These are phyloP conservation scores for Paxillus involutus DNA, from an alignment of 768 basidiomycete genomes.

Conservation along the genomic window DNA sequence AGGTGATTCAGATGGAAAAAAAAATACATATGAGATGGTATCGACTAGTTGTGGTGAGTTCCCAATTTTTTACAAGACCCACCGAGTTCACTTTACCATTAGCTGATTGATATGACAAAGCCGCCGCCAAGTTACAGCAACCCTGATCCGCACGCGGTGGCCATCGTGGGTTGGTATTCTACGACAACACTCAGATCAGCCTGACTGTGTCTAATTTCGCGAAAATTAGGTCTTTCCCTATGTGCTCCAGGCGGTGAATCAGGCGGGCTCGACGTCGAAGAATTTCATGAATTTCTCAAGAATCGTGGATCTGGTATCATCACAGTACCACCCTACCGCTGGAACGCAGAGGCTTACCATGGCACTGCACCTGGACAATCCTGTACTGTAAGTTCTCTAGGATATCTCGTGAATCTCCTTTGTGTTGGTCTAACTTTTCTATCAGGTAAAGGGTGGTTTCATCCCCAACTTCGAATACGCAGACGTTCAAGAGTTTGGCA, in stretches of 20 bases:
- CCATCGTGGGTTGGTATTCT: not conserved
- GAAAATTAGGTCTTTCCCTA: not conserved
- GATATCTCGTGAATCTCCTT: not conserved
- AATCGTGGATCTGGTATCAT: not conserved
- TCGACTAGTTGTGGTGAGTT: no score
- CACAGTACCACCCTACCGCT: not conserved
- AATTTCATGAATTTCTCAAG: not conserved
- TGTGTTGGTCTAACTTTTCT: not conserved
- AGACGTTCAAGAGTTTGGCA: constrained; percentile 33
- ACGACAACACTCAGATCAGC: not conserved
- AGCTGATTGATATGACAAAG: no score
- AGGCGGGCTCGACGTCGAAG: not conserved
- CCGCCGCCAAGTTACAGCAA: not conserved
- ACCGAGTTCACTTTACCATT: no score
- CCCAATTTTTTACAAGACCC: no score
- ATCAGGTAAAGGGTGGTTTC: not conserved
- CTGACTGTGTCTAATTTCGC: not conserved
- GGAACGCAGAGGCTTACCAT: not conserved
- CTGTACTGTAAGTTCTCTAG: not conserved
- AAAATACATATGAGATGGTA: no score
- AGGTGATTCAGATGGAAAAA: no score
- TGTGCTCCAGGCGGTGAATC: not conserved
- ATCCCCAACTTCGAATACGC: not conserved
- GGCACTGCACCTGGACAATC: not conserved
- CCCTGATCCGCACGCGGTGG: not conserved